Conservation (phyloP, 495 filamentous ascomycete genomes). For the Chaetomidium leptoderma region DNA sequence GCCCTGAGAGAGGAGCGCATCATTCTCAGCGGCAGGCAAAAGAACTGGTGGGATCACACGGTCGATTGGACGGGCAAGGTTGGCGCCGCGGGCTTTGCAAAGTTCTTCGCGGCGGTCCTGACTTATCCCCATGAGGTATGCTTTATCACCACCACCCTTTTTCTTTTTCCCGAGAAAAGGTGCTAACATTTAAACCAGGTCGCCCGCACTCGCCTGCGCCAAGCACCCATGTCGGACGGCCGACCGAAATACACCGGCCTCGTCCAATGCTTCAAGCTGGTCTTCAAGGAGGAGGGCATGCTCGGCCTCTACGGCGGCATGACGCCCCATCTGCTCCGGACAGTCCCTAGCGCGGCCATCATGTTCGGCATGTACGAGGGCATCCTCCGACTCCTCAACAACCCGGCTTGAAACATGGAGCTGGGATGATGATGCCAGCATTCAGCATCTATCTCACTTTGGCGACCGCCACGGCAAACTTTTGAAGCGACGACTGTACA, state of each 20-base stretch:
- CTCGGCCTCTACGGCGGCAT: conserved; percentile 77
- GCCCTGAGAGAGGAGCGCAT: conserved; percentile 54
- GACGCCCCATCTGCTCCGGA: conserved; percentile 79
- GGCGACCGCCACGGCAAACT: neutral
- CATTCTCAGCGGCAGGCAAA: conserved; percentile 47
- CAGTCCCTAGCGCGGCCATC: conserved; percentile 83
- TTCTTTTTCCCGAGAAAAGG: neutral
- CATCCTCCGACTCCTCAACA: conserved; percentile 57
- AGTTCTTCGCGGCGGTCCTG: conserved; percentile 71
- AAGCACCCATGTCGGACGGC: conserved; percentile 70
- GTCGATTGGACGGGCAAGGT: conserved; percentile 65
- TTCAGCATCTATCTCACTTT: neutral
- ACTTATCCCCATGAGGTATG: conserved; percentile 86
- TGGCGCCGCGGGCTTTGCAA: conserved; percentile 75
- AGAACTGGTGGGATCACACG: conserved; percentile 59
- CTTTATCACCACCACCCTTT: too few relatives aligned
- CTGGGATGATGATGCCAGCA: neutral
- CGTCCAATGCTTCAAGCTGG: conserved; percentile 72
- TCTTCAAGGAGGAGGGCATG: conserved; percentile 82
- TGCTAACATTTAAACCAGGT: conserved; percentile 47
- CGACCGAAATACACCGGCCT: conserved; percentile 77
- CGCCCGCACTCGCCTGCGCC: conserved; percentile 73
- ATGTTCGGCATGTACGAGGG: conserved; percentile 91
- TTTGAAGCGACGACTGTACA: conserved; percentile 5
- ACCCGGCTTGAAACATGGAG: conserved; percentile 15